Evolutionary conservation across 805 yeast genomes (phyloP), one percentile per base, ranked within the genome.

Genomic region (Kluyveromyces siamensis): DNA sequence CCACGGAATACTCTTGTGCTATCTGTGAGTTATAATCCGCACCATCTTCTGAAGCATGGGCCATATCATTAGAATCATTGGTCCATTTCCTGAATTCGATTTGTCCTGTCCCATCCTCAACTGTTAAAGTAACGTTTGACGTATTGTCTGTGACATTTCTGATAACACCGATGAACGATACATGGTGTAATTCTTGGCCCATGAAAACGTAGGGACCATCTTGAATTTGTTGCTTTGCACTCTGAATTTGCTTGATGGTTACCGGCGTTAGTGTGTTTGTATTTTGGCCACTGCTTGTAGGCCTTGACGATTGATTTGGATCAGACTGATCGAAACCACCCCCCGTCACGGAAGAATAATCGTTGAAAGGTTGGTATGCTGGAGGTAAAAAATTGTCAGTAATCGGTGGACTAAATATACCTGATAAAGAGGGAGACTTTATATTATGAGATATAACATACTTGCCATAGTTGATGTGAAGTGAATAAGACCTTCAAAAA

Each of bases 51-150:
- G 41, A 62, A 8, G 68, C 65, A 11, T 69, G 59, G 45, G 52
- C 52, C 54, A 56, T 59, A 40, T 60, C 66, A 16, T 42, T 51
- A 0, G 61, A 60, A 25, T 77, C 79, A 44, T 74, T 74, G 48
- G 72, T 66, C 91, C 91, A 85, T 53, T 76, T 75, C 57, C 84
- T 75, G 44, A 84, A 74, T 25, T 81, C 83, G 7, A 81, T 70
- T 3, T 75, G 68, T 0, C 88, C 89, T 0, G 93, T 81, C 10
- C 93, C 91, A 62, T 85, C 95, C 58, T 85, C 93, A n/a, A 85
- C 59, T 17, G 81, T 79, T 41, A 83, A 61, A 18, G 68, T 66
- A 27, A 82, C 66, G 40, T 80, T 78, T 8, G 83, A 71, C 1
- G 84, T 75, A 50, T 74, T 75, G 50, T 80, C 80, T 2, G 73